Conservation (phyloP, 768 basidiomycete species). For the Sporobolomyces phaffii region DNA sequence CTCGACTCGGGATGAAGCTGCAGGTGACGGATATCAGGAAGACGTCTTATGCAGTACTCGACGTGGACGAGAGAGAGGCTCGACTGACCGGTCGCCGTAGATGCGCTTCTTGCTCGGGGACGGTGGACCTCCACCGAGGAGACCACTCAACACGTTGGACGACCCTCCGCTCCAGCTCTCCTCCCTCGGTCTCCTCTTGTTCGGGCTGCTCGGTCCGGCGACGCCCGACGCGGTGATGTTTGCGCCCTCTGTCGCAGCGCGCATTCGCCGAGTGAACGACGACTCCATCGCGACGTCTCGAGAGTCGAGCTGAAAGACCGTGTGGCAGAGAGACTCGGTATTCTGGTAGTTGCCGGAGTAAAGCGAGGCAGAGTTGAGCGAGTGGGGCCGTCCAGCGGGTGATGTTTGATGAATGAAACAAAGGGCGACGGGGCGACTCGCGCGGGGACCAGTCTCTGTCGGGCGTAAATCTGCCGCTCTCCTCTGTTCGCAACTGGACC, state of each 20-base stretch:
- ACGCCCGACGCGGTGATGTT: slow-evolving; percentile 5
- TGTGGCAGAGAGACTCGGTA: too few species aligned
- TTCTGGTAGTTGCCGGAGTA: too few species aligned
- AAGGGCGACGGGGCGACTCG: not conserved
- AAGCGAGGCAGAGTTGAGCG: too few species aligned
- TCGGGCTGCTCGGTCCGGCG: slow-evolving; percentile 9
- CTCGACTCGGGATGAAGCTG: slow-evolving; percentile 62
- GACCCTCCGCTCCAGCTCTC: slow-evolving; percentile 10
- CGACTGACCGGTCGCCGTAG: slow-evolving; percentile 48
- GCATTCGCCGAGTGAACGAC: not conserved
- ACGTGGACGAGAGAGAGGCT: too few species aligned
- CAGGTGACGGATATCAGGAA: not conserved
- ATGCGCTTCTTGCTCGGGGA: slow-evolving; percentile 42
- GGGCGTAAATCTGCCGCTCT: too few species aligned
- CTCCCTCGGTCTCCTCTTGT: not conserved
- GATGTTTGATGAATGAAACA: not conserved
- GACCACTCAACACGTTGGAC: not conserved
- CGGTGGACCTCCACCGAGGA: slow-evolving; percentile 11
- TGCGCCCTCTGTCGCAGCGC: slow-evolving; percentile 7
- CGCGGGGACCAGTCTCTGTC: too few species aligned
- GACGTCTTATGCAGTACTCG: too few species aligned
- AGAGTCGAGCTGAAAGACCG: not conserved
- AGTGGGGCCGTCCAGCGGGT: not conserved
- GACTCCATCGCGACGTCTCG: slow-evolving; percentile 1
- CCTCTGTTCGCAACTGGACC: too few species aligned